phyloP scores from a whole-genome alignment of 2,329 filamentous ascomycete genomes.

The Rutstroemia sydowiana region DNA sequence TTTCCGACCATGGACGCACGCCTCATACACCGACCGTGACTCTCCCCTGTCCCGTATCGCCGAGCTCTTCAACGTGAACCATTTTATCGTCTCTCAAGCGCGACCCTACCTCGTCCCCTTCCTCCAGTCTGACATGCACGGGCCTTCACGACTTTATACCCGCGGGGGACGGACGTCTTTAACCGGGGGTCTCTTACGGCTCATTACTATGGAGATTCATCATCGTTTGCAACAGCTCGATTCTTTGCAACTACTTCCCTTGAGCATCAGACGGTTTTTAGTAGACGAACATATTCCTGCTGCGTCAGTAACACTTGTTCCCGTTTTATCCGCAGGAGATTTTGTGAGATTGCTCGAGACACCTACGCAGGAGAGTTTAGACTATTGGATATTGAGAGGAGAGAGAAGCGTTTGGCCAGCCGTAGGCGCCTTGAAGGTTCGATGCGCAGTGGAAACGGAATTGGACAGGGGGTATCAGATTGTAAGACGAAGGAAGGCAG shows the following conservation, averaged over 20 bases:
- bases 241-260: constrained; percentile 64
- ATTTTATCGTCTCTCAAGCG: constrained; percentile 91
- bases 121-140: constrained; percentile 71
- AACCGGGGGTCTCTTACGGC: constrained; percentile 53
- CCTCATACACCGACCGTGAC: constrained; percentile 46
- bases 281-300: constrained; percentile 78
- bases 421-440: constrained; percentile 69
- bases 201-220: constrained; percentile 69
- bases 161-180: constrained; percentile 51
- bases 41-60: constrained; percentile 55
- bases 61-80: constrained; percentile 68
- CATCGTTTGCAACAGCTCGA: constrained; percentile 79
- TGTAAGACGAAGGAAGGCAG: constrained; percentile 48
- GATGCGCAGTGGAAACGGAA: constrained; percentile 81
- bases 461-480: constrained; percentile 79
- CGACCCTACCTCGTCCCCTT: constrained; percentile 85
- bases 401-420: constrained; percentile 90
- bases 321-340: constrained; percentile 65
- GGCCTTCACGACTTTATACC: constrained; percentile 55
- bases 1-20: constrained; percentile 48
- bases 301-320: constrained; percentile 72
- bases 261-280: constrained; percentile 64
- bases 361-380: constrained; percentile 65
- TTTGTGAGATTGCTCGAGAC: constrained; percentile 76
- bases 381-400: constrained; percentile 79